These are phyloP conservation scores for Hyaloscypha hepaticicola DNA, from an alignment of 495 filamentous ascomycete species.

Conservation along the genomic window DNA sequence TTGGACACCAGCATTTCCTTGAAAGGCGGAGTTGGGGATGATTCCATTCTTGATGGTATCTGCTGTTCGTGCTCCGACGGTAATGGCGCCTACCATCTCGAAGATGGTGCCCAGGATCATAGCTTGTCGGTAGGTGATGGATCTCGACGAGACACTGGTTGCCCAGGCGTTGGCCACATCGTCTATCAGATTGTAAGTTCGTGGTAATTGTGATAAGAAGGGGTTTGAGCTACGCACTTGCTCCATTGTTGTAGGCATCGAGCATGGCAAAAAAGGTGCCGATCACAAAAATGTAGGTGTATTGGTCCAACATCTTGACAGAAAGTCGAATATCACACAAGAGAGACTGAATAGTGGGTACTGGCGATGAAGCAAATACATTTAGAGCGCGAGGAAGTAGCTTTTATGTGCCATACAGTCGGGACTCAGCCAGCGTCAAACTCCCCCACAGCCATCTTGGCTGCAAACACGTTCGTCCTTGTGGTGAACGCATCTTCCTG, in stretches of 20 bases:
- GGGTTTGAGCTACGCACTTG: conserved; percentile 9
- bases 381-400: background rate
- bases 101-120: conserved; percentile 66
- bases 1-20: conserved; percentile 49
- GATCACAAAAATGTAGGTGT: conserved; percentile 59
- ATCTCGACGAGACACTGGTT: conserved; percentile 67
- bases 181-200: conserved; percentile 31
- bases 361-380: background rate
- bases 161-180: conserved; percentile 81
- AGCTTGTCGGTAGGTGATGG: conserved; percentile 63
- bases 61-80: conserved; percentile 57
- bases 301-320: conserved; percentile 13
- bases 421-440: background rate
- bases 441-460: background rate
- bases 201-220: background rate
- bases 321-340: background rate
- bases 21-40: conserved; percentile 52
- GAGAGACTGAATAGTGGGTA: background rate
- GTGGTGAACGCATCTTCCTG: background rate
- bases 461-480: background rate
- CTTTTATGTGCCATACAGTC: background rate
- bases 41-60: conserved; percentile 68
- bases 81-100: conserved; percentile 64
- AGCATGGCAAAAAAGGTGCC: conserved; percentile 74
- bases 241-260: conserved; percentile 68